Base-by-base conservation (phyloP, 495 filamentous ascomycete genomes). In the Massariosphaeria phaeospora region DNA sequence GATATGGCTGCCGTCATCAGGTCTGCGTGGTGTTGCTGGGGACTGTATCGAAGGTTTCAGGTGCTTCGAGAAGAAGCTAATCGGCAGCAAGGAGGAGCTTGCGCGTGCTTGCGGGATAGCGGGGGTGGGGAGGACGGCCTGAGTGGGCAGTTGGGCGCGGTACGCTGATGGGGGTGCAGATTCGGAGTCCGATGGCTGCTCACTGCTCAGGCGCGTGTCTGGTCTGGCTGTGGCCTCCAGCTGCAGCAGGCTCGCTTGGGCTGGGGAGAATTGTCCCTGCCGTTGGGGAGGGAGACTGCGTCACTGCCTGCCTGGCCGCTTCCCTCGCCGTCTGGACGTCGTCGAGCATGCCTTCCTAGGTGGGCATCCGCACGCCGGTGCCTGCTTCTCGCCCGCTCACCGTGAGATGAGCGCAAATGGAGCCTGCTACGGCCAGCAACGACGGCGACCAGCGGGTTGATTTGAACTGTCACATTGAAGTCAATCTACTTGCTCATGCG, bases 11-110 rank as follows among this genome's bases (percentile, higher is more conserved):
- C 43, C 42, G 43, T 38, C 43, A 25, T 56, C 33, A 15, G 42
- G 52, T 38, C 33, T 25, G 21, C 8, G 17, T 13, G 4, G 5
- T 17, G n/a, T 9, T 18, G 17, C 25, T 18, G 10, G 13, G 26
- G 17, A 44, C 1, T 29, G 54, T 36, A 50, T 57, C 17, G 54
- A 57, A 57, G 24, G 54, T 49, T 50, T 56, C 52, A 56, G 3
- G 52, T 41, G 13, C 43, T 56, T 57, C 54, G 44, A 49, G 54
- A 57, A 57, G 54, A 57, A 57, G 54, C 54, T 57, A 50, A 57
- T 50, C 45, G 52, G 52, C 23, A 1, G 11, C 8, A 41, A 30
- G 7, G 34, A 21, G 44, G 35, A 44, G 18, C 12, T n/a, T 17
- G 3, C 8, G 52, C 52, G n/a, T 36, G n/a, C 29, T 35, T 36